These are phyloP conservation scores for Penstemon eatonii DNA, from an alignment of 257 asterid genomes.

Conservation along the genomic window DNA sequence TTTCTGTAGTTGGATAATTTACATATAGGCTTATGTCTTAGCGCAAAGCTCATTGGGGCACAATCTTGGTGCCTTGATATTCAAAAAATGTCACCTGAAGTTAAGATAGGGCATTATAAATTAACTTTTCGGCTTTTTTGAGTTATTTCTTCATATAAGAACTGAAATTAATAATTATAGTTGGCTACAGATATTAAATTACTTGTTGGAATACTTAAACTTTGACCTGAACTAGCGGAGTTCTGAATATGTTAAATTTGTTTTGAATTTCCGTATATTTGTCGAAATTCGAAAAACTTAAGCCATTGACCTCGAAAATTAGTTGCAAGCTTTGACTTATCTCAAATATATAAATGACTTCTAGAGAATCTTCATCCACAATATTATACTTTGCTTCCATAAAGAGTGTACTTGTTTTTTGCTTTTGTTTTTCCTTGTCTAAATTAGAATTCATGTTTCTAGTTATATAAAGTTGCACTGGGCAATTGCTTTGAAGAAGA, in stretches of 20 bases:
- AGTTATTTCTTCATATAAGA: background rate
- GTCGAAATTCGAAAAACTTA: background rate
- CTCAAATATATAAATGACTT: background rate
- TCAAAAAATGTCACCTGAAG: background rate
- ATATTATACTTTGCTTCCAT: background rate
- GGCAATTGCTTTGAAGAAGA: constrained; percentile 82
- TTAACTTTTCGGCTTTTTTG: background rate
- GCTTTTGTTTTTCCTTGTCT: constrained; percentile 5
- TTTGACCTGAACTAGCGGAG: background rate
- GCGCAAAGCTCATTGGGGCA: background rate
- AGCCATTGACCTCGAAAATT: background rate
- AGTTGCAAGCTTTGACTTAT: constrained; percentile 11
- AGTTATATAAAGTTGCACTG: constrained; percentile 83
- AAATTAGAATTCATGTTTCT: constrained; percentile 22
- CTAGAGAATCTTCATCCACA: background rate
- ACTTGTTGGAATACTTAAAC: background rate
- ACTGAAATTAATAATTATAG: background rate
- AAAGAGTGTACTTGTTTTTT: background rate
- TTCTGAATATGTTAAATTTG: background rate
- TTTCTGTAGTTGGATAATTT: constrained; percentile 3
- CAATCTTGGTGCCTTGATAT: background rate
- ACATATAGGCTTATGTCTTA: background rate
- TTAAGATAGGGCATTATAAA: background rate
- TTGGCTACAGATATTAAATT: constrained; percentile 11
- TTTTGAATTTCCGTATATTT: background rate